These are phyloP conservation scores for Meyerozyma athensensis DNA, from an alignment of 1,139 yeast genomes.

Conservation along the genomic window DNA sequence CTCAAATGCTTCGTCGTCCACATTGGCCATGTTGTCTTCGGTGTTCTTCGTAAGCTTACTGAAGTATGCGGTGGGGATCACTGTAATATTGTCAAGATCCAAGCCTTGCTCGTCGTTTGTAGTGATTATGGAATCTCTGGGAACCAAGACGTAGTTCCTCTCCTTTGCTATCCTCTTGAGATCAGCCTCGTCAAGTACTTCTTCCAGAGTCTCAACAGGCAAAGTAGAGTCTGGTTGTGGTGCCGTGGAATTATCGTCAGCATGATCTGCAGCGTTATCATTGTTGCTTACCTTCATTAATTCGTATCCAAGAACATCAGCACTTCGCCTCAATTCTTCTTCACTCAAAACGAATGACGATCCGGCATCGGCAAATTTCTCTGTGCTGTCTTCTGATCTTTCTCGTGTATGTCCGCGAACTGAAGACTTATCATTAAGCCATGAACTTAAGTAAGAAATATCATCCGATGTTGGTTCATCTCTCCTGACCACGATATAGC, in stretches of 20 bases:
- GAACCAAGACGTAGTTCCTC: conserved; percentile 49
- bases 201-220: conserved; percentile 14
- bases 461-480: not conserved
- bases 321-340: conserved; percentile 26
- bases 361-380: conserved; percentile 30
- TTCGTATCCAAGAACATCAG: conserved; percentile 34
- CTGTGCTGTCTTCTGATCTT: conserved; percentile 4
- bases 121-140: conserved; percentile 52
- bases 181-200: conserved; percentile 16
- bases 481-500: not conserved
- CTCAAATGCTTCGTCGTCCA: conserved; percentile 42
- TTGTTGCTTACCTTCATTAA: conserved; percentile 21
- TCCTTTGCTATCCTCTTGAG: conserved; percentile 33
- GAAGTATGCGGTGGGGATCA: conserved; percentile 61
- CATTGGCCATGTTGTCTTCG: conserved; percentile 38
- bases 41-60: conserved; percentile 48
- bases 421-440: not conserved
- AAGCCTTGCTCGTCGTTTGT: conserved; percentile 54
- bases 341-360: conserved; percentile 27
- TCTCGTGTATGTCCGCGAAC: not conserved
- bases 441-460: not conserved
- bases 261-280: conserved; percentile 24
- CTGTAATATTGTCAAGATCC: conserved; percentile 55
- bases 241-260: too few species aligned
- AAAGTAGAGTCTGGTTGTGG: not conserved